Percentiles rank a stretch among this genome's conserved stretches.
These are phyloP conservation scores for Candida rishiriensis DNA, from an alignment of 805 yeast genomes.

Conservation along the genomic window DNA sequence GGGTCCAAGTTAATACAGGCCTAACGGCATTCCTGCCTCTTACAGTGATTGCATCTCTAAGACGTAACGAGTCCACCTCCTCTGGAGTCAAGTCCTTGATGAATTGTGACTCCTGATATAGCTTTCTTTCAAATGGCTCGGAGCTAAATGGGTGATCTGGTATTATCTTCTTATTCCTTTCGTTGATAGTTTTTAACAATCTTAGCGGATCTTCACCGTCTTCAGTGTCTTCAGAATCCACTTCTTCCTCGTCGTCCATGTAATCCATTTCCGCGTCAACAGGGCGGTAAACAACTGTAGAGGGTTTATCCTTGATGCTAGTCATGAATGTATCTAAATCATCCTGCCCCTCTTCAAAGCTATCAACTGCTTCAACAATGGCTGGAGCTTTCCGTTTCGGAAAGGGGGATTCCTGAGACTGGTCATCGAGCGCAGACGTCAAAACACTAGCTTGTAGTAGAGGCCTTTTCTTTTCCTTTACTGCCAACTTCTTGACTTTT, in stretches of 20 bases:
- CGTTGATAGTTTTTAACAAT: slow-evolving; percentile 36
- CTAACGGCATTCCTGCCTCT: slow-evolving; percentile 53
- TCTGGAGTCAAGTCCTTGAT: slow-evolving; percentile 42
- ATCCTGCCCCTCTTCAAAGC: slow-evolving; percentile 1
- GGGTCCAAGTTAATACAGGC: slow-evolving; percentile 77
- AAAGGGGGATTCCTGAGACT: neutral
- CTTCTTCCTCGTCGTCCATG: slow-evolving; percentile 1
- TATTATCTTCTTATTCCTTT: slow-evolving; percentile 47
- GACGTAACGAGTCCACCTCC: slow-evolving; percentile 53
- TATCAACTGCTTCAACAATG: neutral
- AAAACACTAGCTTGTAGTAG: neutral
- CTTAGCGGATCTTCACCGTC: slow-evolving; percentile 28
- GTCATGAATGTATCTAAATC: slow-evolving; percentile 9
- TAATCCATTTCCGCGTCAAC: neutral
- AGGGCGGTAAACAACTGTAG: too few species aligned
- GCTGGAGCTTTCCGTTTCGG: slow-evolving; percentile 5
- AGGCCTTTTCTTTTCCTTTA: neutral
- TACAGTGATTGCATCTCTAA: slow-evolving; percentile 63
- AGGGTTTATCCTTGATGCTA: neutral
- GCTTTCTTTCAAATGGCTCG: slow-evolving; percentile 52
- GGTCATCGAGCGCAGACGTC: slow-evolving; percentile 1
- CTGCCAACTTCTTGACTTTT: neutral
- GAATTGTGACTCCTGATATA: slow-evolving; percentile 60
- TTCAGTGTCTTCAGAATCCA: slow-evolving; percentile 20
- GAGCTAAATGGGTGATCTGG: slow-evolving; percentile 42